Percentiles rank a stretch among this genome's conserved stretches.
Conservation (phyloP, 1,284 basidiomycete species). For the Phellinidium pouzarii region DNA sequence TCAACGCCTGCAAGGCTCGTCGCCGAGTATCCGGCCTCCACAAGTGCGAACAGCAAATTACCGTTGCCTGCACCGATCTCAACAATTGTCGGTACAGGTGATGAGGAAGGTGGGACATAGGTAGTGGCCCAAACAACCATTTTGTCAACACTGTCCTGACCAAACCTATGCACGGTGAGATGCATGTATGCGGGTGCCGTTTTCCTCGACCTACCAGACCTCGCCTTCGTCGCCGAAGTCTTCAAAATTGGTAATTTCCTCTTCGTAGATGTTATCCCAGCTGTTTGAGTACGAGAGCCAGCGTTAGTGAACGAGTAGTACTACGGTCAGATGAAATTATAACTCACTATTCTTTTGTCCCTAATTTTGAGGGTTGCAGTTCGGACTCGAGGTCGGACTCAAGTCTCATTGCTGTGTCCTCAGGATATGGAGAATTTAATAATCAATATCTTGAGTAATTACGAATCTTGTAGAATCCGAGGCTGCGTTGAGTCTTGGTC, state of each 20-base stretch:
- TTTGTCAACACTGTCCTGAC: conserved; percentile 71
- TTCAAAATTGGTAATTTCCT: conserved; percentile 70
- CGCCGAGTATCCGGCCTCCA: conserved; percentile 57
- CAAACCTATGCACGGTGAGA: conserved; percentile 58
- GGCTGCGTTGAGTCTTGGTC: not conserved
- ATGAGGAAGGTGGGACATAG: conserved; percentile 39
- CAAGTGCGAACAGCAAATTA: conserved; percentile 70
- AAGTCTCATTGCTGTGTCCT: not conserved
- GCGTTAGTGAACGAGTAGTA: conserved; percentile 19
- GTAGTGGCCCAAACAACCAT: conserved; percentile 68
- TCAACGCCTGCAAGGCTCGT: conserved; percentile 66
- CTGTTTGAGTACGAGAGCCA: conserved; percentile 29
- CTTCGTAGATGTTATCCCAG: conserved; percentile 67
- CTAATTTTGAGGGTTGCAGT: conserved; percentile 57
- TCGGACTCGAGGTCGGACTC: conserved; percentile 32
- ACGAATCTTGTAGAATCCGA: not conserved
- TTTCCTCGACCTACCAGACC: conserved; percentile 53
- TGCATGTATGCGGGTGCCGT: not conserved
- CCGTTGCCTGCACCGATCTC: conserved; percentile 86
- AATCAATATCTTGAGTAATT: no score
- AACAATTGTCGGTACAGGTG: conserved; percentile 42
- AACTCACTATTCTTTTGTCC: conserved; percentile 54
- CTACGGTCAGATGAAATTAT: conserved; percentile 4
- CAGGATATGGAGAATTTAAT: no score
- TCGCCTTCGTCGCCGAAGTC: conserved; percentile 87